A percentile compares a stretch with the other conserved stretches of the same genome.
These are phyloP conservation scores for Phytophthora cajani DNA, from an alignment of 352 stramenopile genomes.

Conservation along the genomic window DNA sequence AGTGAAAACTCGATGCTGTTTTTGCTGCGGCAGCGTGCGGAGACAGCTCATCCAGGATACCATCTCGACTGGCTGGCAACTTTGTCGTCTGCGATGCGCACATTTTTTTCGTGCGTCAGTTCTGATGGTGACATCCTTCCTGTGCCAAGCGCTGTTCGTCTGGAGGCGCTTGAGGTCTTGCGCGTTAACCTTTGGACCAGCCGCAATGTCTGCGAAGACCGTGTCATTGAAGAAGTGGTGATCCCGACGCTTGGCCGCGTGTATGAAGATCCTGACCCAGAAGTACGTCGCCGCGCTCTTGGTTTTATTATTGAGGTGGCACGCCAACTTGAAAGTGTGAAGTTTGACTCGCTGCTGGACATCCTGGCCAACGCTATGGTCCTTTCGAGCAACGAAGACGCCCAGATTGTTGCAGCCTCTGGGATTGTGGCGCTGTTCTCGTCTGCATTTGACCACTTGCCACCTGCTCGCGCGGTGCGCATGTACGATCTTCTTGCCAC, in stretches of 20 bases:
- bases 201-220: slow-evolving; percentile 84
- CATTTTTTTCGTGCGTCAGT: slow-evolving; percentile 61
- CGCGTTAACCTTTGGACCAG: slow-evolving; percentile 77
- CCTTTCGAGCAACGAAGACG: slow-evolving; percentile 69
- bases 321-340: slow-evolving; percentile 76
- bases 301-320: slow-evolving; percentile 76
- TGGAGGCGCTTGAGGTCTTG: slow-evolving; percentile 76
- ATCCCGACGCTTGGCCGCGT: slow-evolving; percentile 70
- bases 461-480: slow-evolving; percentile 63
- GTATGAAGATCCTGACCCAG: slow-evolving; percentile 72
- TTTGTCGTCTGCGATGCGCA: slow-evolving; percentile 58
- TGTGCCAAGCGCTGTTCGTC: slow-evolving; percentile 57
- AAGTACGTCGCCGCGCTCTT: slow-evolving; percentile 64
- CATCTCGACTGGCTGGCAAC: slow-evolving; percentile 71
- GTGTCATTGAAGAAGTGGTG: slow-evolving; percentile 86
- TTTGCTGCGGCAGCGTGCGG: slow-evolving; percentile 68
- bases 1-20: slow-evolving; percentile 63
- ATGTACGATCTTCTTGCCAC: slow-evolving; percentile 86
- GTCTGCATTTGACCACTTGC: slow-evolving; percentile 82
- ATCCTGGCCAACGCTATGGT: slow-evolving; percentile 76
- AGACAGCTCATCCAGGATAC: slow-evolving; percentile 69
- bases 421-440: slow-evolving; percentile 81
- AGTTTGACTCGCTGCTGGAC: slow-evolving; percentile 83
- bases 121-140: slow-evolving; percentile 37
- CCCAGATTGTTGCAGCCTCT: slow-evolving; percentile 63